Conservation (phyloP, 148 eudicot species). For the Rheum nobile region DNA sequence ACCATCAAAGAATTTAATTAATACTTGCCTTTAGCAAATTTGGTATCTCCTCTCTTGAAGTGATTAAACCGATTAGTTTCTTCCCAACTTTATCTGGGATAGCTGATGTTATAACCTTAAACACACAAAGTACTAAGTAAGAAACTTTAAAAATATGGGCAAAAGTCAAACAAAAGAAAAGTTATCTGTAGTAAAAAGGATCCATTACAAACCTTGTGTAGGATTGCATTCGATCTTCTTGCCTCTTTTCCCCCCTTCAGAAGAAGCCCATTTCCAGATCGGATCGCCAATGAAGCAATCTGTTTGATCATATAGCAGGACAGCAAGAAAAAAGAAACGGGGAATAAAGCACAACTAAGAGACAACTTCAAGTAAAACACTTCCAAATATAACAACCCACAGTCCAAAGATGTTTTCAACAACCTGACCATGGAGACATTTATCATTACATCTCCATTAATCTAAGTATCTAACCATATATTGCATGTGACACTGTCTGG, state of each 20-base stretch:
- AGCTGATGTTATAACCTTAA: constrained; percentile 71
- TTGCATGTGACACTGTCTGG: neutral
- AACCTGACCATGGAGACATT: neutral
- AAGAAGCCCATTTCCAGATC: constrained; percentile 91
- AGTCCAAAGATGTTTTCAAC: neutral
- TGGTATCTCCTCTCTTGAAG: constrained; percentile 90
- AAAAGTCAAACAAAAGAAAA: neutral
- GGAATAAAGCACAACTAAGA: neutral
- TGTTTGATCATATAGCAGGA: constrained; percentile 14
- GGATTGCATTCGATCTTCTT: constrained; percentile 63
- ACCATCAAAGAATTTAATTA: neutral
- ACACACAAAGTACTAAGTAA: neutral
- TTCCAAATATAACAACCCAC: neutral
- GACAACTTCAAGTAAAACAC: neutral
- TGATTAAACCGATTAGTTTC: constrained; percentile 72
- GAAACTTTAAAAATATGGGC: neutral
- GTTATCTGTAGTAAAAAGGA: neutral
- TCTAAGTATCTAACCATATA: neutral
- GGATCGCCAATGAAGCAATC: constrained; percentile 92
- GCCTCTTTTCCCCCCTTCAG: constrained; percentile 98
- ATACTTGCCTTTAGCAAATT: constrained; percentile 66
- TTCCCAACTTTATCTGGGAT: constrained; percentile 72
- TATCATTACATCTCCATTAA: neutral
- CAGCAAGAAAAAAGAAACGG: neutral
- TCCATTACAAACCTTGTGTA: constrained; percentile 61